Percentiles rank a stretch among this genome's conserved stretches.
These are phyloP conservation scores for Fusarium austroafricanum DNA, from an alignment of 2,329 filamentous ascomycete species.

Conservation along the genomic window DNA sequence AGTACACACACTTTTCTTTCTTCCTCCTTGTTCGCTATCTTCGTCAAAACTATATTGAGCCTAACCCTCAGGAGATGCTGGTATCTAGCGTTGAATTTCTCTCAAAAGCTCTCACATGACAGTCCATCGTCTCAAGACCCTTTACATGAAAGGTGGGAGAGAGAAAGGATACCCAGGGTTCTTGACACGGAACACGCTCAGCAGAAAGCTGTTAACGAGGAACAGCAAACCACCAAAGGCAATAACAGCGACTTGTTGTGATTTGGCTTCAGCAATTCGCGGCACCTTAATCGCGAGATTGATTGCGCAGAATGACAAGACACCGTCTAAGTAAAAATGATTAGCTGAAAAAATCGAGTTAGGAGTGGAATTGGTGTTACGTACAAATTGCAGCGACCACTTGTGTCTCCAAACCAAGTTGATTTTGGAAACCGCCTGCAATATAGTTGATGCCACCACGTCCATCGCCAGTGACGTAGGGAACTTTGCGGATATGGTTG, in stretches of 20 bases:
- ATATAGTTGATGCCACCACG: slow-evolving; percentile 91
- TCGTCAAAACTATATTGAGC: not conserved
- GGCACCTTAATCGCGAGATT: slow-evolving; percentile 92
- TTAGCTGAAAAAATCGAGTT: not conserved
- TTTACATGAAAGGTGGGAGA: slow-evolving; percentile 84
- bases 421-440: slow-evolving; percentile 90
- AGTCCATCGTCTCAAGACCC: not conserved
- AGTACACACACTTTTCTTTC: slow-evolving; percentile 19
- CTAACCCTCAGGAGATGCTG: not conserved
- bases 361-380: slow-evolving; percentile 46
- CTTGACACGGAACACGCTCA: slow-evolving; percentile 94
- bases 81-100: not conserved
- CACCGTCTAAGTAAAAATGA: slow-evolving; percentile 58
- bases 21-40: not conserved
- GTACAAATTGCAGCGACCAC: slow-evolving; percentile 93
- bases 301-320: slow-evolving; percentile 90
- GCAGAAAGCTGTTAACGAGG: slow-evolving; percentile 89
- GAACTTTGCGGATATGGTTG: slow-evolving; percentile 96
- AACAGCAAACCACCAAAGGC: slow-evolving; percentile 83
- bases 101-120: not conserved
- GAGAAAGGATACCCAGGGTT: slow-evolving; percentile 95
- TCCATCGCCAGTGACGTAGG: slow-evolving; percentile 88
- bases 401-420: slow-evolving; percentile 94
- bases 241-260: slow-evolving; percentile 84
- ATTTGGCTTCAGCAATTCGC: slow-evolving; percentile 80